A percentile compares a stretch with the other conserved stretches of the same genome.
These are phyloP conservation scores for Stemphylium lycopersici DNA, from an alignment of 2,329 filamentous ascomycete species.

Conservation along the genomic window DNA sequence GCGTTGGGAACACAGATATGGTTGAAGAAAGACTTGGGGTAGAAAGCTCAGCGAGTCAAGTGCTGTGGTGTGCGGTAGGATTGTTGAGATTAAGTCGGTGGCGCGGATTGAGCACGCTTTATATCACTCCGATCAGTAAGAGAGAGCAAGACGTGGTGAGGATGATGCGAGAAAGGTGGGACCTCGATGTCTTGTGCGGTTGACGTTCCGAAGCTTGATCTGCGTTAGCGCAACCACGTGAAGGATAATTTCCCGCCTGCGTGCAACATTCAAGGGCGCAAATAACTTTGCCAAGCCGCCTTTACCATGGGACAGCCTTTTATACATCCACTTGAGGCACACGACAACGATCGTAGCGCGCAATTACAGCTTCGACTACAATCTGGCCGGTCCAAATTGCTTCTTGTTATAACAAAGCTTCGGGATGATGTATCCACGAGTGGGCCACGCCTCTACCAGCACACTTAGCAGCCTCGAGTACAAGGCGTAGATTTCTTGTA, in stretches of 20 bases:
- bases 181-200: neutral
- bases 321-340: neutral
- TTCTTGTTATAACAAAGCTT: too few species aligned
- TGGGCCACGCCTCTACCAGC: too few species aligned
- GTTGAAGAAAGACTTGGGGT: neutral
- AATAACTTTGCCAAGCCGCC: slow-evolving; percentile 4
- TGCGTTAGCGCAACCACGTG: slow-evolving; percentile 14
- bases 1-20: neutral
- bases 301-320: slow-evolving; percentile 2
- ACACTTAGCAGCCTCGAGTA: neutral
- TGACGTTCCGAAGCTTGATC: slow-evolving; percentile 7
- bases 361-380: too few species aligned
- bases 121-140: neutral
- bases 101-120: neutral
- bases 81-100: neutral
- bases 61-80: neutral
- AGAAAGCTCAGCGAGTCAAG: neutral
- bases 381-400: too few species aligned
- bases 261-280: slow-evolving; percentile 8
- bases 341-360: neutral
- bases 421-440: too few species aligned
- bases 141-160: neutral
- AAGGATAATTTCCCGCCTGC: slow-evolving; percentile 4
- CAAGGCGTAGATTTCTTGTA: neutral
- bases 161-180: neutral